These are phyloP conservation scores for Serendipita sp. DNA, from an alignment of 768 basidiomycete genomes.

Conservation along the genomic window DNA sequence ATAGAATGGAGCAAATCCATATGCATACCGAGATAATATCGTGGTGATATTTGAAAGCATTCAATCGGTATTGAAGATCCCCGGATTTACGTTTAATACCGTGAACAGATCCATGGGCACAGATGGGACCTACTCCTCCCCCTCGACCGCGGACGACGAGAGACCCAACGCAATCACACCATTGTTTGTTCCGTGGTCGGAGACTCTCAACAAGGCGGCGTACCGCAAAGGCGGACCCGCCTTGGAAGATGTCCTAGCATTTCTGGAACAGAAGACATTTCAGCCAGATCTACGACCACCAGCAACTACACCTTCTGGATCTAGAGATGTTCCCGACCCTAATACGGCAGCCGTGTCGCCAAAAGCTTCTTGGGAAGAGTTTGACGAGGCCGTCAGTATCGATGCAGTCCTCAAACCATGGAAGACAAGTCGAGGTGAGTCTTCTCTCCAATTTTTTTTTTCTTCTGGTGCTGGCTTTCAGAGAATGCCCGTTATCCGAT, in stretches of 20 bases:
- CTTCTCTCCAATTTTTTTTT: no score
- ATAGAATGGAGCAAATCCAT: neutral
- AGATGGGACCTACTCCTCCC: neutral
- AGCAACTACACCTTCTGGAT: no score
- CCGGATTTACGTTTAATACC: neutral
- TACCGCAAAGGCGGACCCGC: neutral
- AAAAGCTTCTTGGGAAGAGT: neutral
- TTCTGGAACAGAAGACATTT: neutral
- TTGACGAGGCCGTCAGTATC: constrained; percentile 3
- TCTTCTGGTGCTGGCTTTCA: no score
- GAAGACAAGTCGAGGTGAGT: neutral
- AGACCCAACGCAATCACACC: neutral
- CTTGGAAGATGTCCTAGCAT: neutral
- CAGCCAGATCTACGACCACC: no score
- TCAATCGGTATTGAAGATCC: neutral
- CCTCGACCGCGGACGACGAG: neutral
- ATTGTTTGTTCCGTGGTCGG: neutral
- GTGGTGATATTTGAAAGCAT: neutral
- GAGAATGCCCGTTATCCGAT: no score
- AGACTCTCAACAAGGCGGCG: neutral
- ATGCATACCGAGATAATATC: neutral
- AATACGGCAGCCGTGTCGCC: no score
- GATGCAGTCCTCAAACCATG: neutral
- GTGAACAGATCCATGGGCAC: neutral
- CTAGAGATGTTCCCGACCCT: no score